phyloP scores from a whole-genome alignment of 495 filamentous ascomycete species.

The Cudoniella acicularis region DNA sequence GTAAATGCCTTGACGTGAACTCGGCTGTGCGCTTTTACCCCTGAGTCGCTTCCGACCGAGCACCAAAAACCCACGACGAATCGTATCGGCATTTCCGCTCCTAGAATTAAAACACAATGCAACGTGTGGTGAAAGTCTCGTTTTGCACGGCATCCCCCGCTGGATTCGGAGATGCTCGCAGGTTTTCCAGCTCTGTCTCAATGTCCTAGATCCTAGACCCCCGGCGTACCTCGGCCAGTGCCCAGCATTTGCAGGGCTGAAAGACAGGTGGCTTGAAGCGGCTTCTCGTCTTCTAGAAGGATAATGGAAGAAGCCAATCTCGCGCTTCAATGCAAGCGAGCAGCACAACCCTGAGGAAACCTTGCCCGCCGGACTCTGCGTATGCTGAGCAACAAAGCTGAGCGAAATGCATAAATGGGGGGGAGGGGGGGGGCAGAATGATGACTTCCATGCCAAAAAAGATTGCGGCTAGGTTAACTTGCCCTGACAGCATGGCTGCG shows the following conservation, averaged over 20 bases:
- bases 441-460: not conserved
- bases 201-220: not conserved
- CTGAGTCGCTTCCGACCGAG: not conserved
- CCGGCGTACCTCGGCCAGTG: not conserved
- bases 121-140: not conserved
- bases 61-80: not conserved
- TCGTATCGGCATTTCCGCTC: not conserved
- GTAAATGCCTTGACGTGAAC: too few species aligned
- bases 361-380: not conserved
- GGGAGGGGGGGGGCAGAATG: not conserved
- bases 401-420: not conserved
- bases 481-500: not conserved
- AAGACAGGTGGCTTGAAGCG: not conserved
- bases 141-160: too few species aligned
- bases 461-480: not conserved
- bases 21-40: not conserved
- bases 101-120: not conserved
- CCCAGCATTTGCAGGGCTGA: not conserved
- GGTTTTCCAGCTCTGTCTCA: not conserved
- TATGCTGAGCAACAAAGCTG: not conserved
- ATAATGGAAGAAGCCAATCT: slow-evolving; percentile 7
- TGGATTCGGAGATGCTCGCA: too few species aligned
- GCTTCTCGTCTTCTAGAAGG: slow-evolving; percentile 10
- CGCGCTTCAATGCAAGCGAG: not conserved
- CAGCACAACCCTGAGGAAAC: not conserved